Base-by-base conservation (phyloP, 1,139 yeast genomes). In the Kodamaea sp. region DNA sequence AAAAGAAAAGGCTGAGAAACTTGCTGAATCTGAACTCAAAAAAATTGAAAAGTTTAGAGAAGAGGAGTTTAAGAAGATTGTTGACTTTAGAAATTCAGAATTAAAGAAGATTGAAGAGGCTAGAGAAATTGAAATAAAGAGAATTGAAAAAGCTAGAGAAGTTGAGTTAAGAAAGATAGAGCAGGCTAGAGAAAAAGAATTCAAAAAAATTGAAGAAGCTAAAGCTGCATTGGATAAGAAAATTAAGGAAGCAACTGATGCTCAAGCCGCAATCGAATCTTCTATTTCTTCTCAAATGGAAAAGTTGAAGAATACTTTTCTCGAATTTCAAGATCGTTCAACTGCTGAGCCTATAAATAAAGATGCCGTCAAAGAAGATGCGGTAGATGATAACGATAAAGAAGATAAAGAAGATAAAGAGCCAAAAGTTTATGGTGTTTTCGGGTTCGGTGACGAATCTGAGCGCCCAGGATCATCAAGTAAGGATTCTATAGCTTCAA, bases 161-260 rank as follows among this genome's bases (percentile, higher is more conserved):
- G 28, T 26, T n/a, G 34, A 42, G 29, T 35, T 23, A 6, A 39
- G 33, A 11, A 45, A 33, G 26, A 43, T 35, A 7, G 30, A 32
- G 26, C 29, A 40, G 24, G 37, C 43, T 29, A 32, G 24, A 33
- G 27, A 37, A 27, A 43, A 31, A 31, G 46, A 39, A 15, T 46
- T 38, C 28, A 28, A 8, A 8, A 32, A 25, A 10, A 25, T 8
- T 24, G 29, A 35, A 20, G 39, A 45, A 32, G 43, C 30, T 9
- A 29, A 12, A 10, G 24, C 35, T 22, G 20, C 20, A 15, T 15
- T 15, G 20, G 20, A 15, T 3, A 38, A 38, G 30, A 41, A 41
- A 37, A 39, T 31, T 8, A 41, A 42, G 36, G 38, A 39, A 27
- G 38, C 30, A n/a, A 34, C 33, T 27, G 39, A 31, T 10, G 28